Percentiles rank a stretch among this genome's conserved stretches.
These are phyloP conservation scores for Cocos nucifera DNA, from an alignment of 176 grass and related monocot genomes.

Conservation along the genomic window DNA sequence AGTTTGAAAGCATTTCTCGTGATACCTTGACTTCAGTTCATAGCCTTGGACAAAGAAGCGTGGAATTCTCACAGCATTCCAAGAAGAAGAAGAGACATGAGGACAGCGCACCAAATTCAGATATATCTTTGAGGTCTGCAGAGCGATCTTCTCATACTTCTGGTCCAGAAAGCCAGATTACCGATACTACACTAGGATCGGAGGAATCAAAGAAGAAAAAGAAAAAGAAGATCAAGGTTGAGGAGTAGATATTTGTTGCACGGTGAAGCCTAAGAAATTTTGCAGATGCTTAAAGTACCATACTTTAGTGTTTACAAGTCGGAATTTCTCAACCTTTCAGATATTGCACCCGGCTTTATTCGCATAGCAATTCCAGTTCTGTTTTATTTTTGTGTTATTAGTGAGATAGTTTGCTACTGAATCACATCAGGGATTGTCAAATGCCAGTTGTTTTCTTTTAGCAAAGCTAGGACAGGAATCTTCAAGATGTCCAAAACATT, in stretches of 20 bases:
- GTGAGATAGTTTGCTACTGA: too few relatives aligned
- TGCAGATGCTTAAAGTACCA: too few relatives aligned
- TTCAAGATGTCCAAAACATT: too few relatives aligned
- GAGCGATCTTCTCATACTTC: conserved; percentile 25
- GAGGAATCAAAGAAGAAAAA: conserved; percentile 37
- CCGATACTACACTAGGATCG: conserved; percentile 4
- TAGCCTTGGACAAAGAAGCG: conserved; percentile 18
- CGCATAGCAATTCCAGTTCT: too few relatives aligned
- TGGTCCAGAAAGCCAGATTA: conserved; percentile 5
- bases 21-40: conserved; percentile 13
- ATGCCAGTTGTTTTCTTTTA: too few relatives aligned
- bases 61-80: conserved; percentile 10
- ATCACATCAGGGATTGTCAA: too few relatives aligned
- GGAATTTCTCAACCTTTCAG: too few relatives aligned
- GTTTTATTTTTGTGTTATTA: too few relatives aligned
- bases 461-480: too few relatives aligned
- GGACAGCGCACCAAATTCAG: conserved; percentile 16
- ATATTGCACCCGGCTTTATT: too few relatives aligned
- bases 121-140: conserved; percentile 13
- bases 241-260: neutral
- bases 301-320: too few relatives aligned
- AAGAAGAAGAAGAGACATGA: conserved; percentile 26
- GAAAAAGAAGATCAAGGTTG: conserved; percentile 25
- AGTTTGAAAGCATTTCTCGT: conserved; percentile 25
- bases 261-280: too few relatives aligned